Evolutionary conservation across 1,284 basidiomycete species (phyloP), one percentile per base, ranked within the genome.

Genomic region (Trichosporon faecale): DNA sequence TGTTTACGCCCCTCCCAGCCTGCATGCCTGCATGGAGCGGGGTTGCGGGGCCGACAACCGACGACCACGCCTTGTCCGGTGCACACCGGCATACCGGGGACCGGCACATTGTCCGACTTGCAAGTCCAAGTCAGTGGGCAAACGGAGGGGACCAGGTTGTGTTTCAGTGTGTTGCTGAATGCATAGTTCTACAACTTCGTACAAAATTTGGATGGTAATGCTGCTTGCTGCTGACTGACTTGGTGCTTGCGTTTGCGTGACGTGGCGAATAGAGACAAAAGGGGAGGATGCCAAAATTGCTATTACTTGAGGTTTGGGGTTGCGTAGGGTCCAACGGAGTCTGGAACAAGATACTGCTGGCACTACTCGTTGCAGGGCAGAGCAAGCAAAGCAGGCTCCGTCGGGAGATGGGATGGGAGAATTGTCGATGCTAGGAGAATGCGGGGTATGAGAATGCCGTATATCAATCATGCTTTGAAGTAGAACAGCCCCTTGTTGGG

Each of bases 401-500:
- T 44, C 40, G 40, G 40, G 40, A 44, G 40, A 44, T 44, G 40
- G 18, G 16, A 44, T n/a, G 18, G 40, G 37, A n/a, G n/a, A 40
- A 40, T 44, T 18, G 16, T 44, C 40, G 40, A 44, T 44, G 40
- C 40, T 44, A 8, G 18, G 40, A 27, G 52, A 57, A 61, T 44
- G 21, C 9, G 29, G 57, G 52, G 27, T 31, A 66, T 61, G 57
- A 63, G 14, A 65, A 65, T 33, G 27, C 31, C 33, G 64, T 49
- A 31, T 35, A 31, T 16, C 12, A 5, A 44, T 60, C 66, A 74
- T n/a, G 71, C 69, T n/a, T 76, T 75, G 70, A 82, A 82, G 73
- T 80, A 82, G 72, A 82, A 82, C 68, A 82, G 71, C 12, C 80
- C 80, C 73, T 80, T 80, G 69, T 75, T 77, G 49, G 74, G 71